phyloP scores from a whole-genome alignment of 1,284 basidiomycete species.

The Bondarzewia mesenterica region DNA sequence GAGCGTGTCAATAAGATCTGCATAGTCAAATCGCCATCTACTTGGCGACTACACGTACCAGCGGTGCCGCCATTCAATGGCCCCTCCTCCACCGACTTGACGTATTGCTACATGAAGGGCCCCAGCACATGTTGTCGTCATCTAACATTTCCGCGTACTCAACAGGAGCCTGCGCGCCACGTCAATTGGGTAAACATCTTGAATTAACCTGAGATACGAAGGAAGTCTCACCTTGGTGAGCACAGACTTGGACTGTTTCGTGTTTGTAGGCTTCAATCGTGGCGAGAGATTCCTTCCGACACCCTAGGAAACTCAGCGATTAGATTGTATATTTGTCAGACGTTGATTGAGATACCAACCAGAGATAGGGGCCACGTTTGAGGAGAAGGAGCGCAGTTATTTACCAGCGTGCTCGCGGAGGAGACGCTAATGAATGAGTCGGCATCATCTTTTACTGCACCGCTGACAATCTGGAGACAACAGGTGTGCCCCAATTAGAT shows the following conservation, averaged over 20 bases:
- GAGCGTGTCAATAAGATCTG: background rate
- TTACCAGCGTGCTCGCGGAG: background rate
- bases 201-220: background rate
- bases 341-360: background rate
- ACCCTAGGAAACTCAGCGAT: background rate
- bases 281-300: background rate
- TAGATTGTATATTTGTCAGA: background rate
- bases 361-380: background rate
- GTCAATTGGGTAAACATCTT: background rate
- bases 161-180: background rate
- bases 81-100: background rate
- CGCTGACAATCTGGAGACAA: too few species aligned
- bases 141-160: conserved; percentile 21
- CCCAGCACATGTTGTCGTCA: conserved; percentile 24
- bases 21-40: background rate
- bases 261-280: background rate
- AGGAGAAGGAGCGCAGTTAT: too few species aligned
- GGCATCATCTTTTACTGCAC: too few species aligned
- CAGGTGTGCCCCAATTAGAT: too few species aligned
- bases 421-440: background rate
- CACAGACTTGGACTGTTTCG: background rate
- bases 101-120: conserved; percentile 7
- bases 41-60: background rate
- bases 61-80: background rate
- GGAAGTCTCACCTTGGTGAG: too few species aligned